phyloP scores from a whole-genome alignment of 2,329 filamentous ascomycete genomes.

The Endothia cerciana region DNA sequence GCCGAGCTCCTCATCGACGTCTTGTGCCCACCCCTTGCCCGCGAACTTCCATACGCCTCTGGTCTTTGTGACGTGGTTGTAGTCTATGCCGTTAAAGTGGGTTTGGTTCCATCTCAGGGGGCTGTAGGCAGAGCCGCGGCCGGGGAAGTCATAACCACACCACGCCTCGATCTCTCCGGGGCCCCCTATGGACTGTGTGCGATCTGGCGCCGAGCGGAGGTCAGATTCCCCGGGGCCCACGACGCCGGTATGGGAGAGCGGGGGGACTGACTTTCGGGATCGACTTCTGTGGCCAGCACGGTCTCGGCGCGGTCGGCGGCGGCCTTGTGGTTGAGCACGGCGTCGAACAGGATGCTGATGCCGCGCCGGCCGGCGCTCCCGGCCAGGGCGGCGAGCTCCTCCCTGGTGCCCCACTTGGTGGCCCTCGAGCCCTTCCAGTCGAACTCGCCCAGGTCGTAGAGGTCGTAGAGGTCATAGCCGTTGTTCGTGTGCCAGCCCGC shows the following conservation, averaged over 20 bases:
- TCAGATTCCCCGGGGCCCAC: constrained; percentile 1
- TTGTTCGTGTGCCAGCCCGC: constrained; percentile 64
- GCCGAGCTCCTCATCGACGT: constrained; percentile 59
- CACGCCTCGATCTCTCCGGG: constrained; percentile 68
- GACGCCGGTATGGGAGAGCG: no score
- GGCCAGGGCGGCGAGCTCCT: constrained; percentile 60
- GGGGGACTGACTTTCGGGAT: constrained; percentile 45
- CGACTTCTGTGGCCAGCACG: constrained; percentile 63
- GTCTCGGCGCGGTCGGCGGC: constrained; percentile 67
- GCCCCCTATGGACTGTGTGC: constrained; percentile 56
- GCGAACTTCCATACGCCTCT: constrained; percentile 68
- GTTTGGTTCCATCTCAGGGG: constrained; percentile 66
- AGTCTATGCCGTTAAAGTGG: constrained; percentile 72
- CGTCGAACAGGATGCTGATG: constrained; percentile 68
- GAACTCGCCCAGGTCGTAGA: constrained; percentile 74
- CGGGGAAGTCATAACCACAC: constrained; percentile 69
- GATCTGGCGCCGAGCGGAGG: constrained; percentile 44
- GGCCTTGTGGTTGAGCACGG: constrained; percentile 74
- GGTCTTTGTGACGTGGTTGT: constrained; percentile 57
- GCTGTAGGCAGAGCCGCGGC: constrained; percentile 63
- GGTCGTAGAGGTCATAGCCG: constrained; percentile 69
- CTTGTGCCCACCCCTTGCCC: constrained; percentile 66
- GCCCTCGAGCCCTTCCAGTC: constrained; percentile 65
- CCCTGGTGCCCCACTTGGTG: constrained; percentile 72
- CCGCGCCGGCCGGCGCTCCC: constrained; percentile 54